phyloP scores from a whole-genome alignment of 2,329 filamentous ascomycete genomes.

The Fusarium clavum region DNA sequence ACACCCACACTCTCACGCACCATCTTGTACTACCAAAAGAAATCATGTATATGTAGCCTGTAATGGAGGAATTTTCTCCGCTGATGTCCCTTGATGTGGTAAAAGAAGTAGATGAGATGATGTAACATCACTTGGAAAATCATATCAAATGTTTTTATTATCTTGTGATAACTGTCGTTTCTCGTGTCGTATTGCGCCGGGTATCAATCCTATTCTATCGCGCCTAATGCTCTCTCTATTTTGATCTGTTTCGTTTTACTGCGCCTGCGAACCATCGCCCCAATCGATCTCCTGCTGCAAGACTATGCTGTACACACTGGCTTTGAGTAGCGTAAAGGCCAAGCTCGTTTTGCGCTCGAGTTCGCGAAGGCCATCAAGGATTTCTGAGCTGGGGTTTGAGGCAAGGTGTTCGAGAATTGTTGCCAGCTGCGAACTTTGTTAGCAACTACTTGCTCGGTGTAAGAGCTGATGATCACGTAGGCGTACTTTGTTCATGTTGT shows the following conservation, averaged over 20 bases:
- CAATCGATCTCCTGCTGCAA: slow-evolving; percentile 95
- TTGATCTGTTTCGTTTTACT: slow-evolving; percentile 31
- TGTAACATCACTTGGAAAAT: slow-evolving; percentile 29
- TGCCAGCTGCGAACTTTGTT: slow-evolving; percentile 61
- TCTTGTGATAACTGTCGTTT: slow-evolving; percentile 30
- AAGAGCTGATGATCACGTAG: not conserved
- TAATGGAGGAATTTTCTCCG: slow-evolving; percentile 34
- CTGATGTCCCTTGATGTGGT: slow-evolving; percentile 18
- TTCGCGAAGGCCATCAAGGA: slow-evolving; percentile 85
- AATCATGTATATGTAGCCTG: slow-evolving; percentile 44
- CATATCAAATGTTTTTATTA: slow-evolving; percentile 20
- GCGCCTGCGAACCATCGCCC: slow-evolving; percentile 62
- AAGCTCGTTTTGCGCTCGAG: slow-evolving; percentile 94
- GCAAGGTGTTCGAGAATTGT: slow-evolving; percentile 71
- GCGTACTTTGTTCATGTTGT: slow-evolving; percentile 89
- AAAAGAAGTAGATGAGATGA: slow-evolving; percentile 19
- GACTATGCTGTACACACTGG: slow-evolving; percentile 98
- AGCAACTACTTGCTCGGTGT: not conserved
- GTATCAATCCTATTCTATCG: slow-evolving; percentile 33
- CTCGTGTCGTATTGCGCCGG: slow-evolving; percentile 27
- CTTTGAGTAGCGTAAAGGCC: slow-evolving; percentile 95
- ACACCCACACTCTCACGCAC: slow-evolving; percentile 7
- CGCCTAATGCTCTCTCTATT: not conserved
- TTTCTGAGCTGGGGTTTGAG: slow-evolving; percentile 79
- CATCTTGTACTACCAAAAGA: slow-evolving; percentile 41